Evolutionary conservation across 192 early-diverging fungal genomes (phyloP), one percentile per base, ranked within the genome.

Genomic region (Lunasporangiospora selenospora): DNA sequence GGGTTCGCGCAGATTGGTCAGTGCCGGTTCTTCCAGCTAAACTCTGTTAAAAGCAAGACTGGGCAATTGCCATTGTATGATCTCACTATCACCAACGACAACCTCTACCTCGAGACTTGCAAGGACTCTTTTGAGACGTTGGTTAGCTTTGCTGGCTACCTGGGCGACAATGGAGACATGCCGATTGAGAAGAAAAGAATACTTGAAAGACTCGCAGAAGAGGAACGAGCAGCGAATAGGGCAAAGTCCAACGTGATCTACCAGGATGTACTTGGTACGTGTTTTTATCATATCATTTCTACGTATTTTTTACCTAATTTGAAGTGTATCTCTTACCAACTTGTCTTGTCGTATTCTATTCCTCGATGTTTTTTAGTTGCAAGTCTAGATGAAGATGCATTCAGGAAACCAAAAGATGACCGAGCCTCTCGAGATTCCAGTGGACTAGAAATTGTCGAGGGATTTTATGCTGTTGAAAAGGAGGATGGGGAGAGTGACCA

Each of bases 51-150:
- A 53, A 62, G 66, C 32, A 67, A 60, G 39, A 69, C 53, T 31
- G 75, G 70, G 16, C 60, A 71, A 18, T 21, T 64, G 37, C 60
- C 58, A 3, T 12, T 62, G 24, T 76, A 67, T 4, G 76, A 87
- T 60, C 48, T 92, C 6, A 69, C 79, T 32, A 62, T 91, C 11
- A 77, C 80, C 0, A 89, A 89, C 40, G 73, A 86, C 37, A 77
- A 81, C 9, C 57, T 90, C 18, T 83, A 78, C 24, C 41, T 91
- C 15, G 88, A 91, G 55, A 80, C 77, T 1, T 91, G 87, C 51
- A 76, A 83, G n/a, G 90, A 92, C 64, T 84, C 88, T 1, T 84
- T 87, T 43, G 79, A 85, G 36, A 80, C 86, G 6, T 32, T 91
- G 9, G 15, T 83, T 19, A 75, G 75, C 21, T 50, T 91, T 18